Evolutionary conservation across 495 filamentous ascomycete genomes (phyloP), one percentile per base, ranked within the genome.

Genomic region (Pyronema domesticum): DNA sequence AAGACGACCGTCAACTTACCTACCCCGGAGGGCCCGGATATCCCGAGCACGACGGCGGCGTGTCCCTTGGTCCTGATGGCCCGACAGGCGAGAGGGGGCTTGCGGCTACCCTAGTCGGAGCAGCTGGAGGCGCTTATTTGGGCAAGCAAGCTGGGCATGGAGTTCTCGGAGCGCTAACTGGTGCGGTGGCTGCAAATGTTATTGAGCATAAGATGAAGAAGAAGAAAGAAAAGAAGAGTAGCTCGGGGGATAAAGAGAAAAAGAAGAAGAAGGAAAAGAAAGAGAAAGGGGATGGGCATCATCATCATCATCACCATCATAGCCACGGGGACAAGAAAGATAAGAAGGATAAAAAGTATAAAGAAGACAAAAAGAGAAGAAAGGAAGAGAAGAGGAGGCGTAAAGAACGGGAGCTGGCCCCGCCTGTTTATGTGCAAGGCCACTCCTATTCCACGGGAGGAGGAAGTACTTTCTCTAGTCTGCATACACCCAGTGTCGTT

Each of bases 181-280:
- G 73, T 37, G 72, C 71, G n/a, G 62, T 71, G 17, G 71, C 68
- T 23, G 67, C 69, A 57, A 72, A 71, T 46, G 54, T 65, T 30
- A 68, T 60, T 3, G 61, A 30, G 42, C n/a, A 57, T 17, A 36
- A 59, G 43, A 30, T 61, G 7, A 58, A 58, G 53, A 58, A 65
- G 18, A 61, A 34, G 42, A 68, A 67, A 54, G 65, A 70, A 46
- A 42, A 56, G 46, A 59, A 68, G 43, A 46, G 62, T 7, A 62
- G 62, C 51, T 56, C 65, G 47, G 37, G 39, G 11, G 30, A 67
- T 63, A 68, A 55, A 60, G n/a, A 52, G 56, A 19, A 65, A 62
- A 15, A 65, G 67, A 35, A 60, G 64, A 35, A 69, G 64, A 51
- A 56, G 57, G 44, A 68, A 34, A 48, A 63, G 7, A 62, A 64